Conservation (phyloP, 257 asterid species). For the Capsicum chinense region DNA sequence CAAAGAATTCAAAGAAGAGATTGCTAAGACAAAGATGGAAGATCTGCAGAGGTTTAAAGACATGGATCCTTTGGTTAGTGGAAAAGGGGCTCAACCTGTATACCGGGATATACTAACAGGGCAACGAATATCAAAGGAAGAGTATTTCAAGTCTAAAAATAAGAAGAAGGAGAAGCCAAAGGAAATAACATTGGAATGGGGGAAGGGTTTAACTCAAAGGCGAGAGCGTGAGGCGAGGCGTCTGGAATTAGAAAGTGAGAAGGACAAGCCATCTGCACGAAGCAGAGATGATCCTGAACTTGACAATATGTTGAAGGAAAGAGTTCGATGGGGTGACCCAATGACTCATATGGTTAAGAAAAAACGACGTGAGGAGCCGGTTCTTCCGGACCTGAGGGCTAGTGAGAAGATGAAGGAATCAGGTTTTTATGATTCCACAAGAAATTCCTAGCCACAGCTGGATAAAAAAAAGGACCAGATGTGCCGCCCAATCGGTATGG, state of each 20-base stretch:
- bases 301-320: constrained; percentile 74
- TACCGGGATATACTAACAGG: too few relatives aligned
- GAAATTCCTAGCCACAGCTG: constrained; percentile 46
- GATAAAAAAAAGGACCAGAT: too few relatives aligned
- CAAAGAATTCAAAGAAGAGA: too few relatives aligned
- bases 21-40: too few relatives aligned
- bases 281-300: constrained; percentile 92
- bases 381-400: constrained; percentile 49
- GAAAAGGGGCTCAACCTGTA: too few relatives aligned
- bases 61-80: too few relatives aligned
- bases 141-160: too few relatives aligned
- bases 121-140: too few relatives aligned
- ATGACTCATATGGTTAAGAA: constrained; percentile 89
- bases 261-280: constrained; percentile 87
- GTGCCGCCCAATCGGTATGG: constrained; percentile 36
- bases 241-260: constrained; percentile 73
- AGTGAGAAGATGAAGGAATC: constrained; percentile 46
- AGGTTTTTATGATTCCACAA: constrained; percentile 83
- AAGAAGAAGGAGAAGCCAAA: constrained; percentile 18
- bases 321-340: constrained; percentile 91
- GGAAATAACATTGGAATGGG: constrained; percentile 94
- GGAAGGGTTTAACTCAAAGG: constrained; percentile 86
- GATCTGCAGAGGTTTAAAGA: too few relatives aligned
- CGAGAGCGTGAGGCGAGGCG: constrained; percentile 79
- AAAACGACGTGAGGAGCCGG: constrained; percentile 48